These are phyloP conservation scores for Coemansia guatemalensis DNA, from an alignment of 192 early-diverging fungal genomes.

Conservation along the genomic window DNA sequence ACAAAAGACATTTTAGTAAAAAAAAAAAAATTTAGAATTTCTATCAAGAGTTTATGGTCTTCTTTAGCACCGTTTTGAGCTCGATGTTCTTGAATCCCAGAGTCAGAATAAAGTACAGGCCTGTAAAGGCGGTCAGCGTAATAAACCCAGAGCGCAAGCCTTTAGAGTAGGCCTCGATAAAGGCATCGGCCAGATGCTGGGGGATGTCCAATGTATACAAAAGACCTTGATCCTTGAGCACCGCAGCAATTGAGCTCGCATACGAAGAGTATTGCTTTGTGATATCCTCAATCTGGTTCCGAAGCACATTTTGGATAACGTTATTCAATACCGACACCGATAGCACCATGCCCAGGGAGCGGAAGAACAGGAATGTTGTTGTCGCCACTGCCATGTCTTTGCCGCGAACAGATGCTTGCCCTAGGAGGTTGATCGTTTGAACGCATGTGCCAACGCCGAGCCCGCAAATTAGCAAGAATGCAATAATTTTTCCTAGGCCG, in stretches of 20 bases:
- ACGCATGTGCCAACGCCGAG: constrained; percentile 73
- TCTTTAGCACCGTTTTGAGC: constrained; percentile 38
- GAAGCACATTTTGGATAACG: constrained; percentile 62
- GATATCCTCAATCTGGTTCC: constrained; percentile 16
- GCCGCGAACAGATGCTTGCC: constrained; percentile 62
- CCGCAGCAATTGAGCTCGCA: constrained; percentile 15
- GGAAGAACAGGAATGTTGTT: constrained; percentile 62
- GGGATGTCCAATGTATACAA: constrained; percentile 12
- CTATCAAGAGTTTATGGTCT: constrained; percentile 25
- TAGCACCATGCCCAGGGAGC: constrained; percentile 60
- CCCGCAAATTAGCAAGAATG: constrained; percentile 68
- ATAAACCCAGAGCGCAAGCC: constrained; percentile 28
- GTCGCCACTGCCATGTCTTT: constrained; percentile 66
- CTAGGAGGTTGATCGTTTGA: constrained; percentile 67
- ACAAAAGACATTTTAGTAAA: not conserved
- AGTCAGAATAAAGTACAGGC: constrained; percentile 20
- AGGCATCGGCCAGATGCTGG: not conserved
- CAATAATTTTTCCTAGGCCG: constrained; percentile 56
- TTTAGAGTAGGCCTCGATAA: constrained; percentile 16
- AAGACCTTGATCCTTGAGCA: constrained; percentile 23
- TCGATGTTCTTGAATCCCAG: constrained; percentile 35
- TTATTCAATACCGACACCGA: constrained; percentile 58
- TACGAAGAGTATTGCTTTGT: constrained; percentile 25
- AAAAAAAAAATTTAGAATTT: constrained; percentile 5
- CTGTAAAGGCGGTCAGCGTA: constrained; percentile 27